Evolutionary conservation across 1,284 basidiomycete genomes (phyloP), one percentile per base, ranked within the genome.

Genomic region (Xerocomus cyaneibrunnescens): DNA sequence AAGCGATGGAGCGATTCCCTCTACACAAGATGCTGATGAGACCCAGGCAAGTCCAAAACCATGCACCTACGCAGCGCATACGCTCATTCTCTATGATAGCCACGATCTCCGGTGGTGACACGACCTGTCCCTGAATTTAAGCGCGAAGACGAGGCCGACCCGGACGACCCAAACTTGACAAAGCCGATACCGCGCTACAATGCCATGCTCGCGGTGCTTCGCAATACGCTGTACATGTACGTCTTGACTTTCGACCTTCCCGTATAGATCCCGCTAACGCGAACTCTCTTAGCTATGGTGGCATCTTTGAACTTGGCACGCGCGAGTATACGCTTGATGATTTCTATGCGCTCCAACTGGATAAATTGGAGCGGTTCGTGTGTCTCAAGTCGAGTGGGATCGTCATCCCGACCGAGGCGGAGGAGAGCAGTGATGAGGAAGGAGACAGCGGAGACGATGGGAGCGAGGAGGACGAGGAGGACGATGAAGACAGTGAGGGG

Each of bases 321-420:
- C 79, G 82, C 34, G 92, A 95, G 68, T 94, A 90, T 61, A 94
- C 92, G 0, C 73, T 94, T 7, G 90, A 92, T 60, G 92, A 94
- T 64, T 94, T 94, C 62, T 78, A 92, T 65, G 76, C 80, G 0
- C 70, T 94, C 16, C 79, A 84, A 52, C 74, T 94, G 17, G 91
- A 94, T 64, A 94, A 94, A 67, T 72, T 93, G 62, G 92, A 94
- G 47, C 72, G 78, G 6, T 94, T 81, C 64, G 69, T 75, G 5
- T 92, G 90, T 61, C 72, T 92, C 58, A 89, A 85, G 65, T 74
- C 80, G 42, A 85, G 83, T 53, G 80, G 76, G 8, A 68, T 83
- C n/a, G 68, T 78, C 28, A 81, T 90, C 44, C 78, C 81, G 16
- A 82, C 79, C 3, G 83, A 81, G 23, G 85, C 76, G 5, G 80